These are phyloP conservation scores for Euphorbia corollata DNA, from an alignment of 441 rosid species.

Conservation along the genomic window DNA sequence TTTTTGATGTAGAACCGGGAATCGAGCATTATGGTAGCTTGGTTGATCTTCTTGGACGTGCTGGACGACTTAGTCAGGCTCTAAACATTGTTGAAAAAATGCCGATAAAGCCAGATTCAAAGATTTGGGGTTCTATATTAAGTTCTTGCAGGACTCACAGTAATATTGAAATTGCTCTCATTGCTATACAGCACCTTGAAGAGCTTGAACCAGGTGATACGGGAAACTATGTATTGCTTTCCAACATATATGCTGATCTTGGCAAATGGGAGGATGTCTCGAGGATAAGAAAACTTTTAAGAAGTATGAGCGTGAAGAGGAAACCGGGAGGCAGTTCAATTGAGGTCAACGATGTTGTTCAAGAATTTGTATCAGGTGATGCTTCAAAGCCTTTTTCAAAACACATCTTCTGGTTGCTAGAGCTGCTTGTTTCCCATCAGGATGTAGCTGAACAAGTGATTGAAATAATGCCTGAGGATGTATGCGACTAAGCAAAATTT, in stretches of 20 bases:
- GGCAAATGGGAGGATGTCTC: conserved; percentile 48
- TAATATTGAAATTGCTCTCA: conserved; percentile 41
- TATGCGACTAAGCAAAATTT: not conserved
- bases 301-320: conserved; percentile 39
- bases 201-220: conserved; percentile 50
- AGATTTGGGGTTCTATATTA: conserved; percentile 51
- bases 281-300: conserved; percentile 35
- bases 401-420: conserved; percentile 33
- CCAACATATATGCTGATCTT: conserved; percentile 48
- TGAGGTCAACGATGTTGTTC: conserved; percentile 43
- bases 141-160: conserved; percentile 44
- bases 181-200: conserved; percentile 42
- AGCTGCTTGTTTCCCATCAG: conserved; percentile 28
- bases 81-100: conserved; percentile 32
- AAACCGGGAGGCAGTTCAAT: conserved; percentile 51
- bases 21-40: conserved; percentile 52
- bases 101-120: conserved; percentile 51
- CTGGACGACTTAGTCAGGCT: conserved; percentile 34
- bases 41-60: conserved; percentile 49
- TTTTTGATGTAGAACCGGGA: conserved; percentile 34
- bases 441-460: conserved; percentile 8
- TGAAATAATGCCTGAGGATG: conserved; percentile 18
- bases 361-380: conserved; percentile 49
- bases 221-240: conserved; percentile 45
- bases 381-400: conserved; percentile 37